Conservation (phyloP, 2,329 filamentous ascomycete species). For the Teratosphaeria gauchensis region DNA sequence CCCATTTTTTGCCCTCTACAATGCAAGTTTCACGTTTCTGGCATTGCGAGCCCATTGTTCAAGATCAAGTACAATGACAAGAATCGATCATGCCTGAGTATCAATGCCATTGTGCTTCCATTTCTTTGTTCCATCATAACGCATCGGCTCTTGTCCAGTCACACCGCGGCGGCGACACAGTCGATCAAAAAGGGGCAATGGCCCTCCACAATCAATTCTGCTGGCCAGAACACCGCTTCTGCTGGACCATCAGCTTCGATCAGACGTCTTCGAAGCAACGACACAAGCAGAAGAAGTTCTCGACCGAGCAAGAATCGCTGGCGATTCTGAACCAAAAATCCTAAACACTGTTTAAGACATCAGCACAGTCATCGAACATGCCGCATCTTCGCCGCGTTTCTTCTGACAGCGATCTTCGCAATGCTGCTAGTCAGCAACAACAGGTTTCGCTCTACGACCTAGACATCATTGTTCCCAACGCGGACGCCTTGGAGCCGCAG, state of each 20-base stretch:
- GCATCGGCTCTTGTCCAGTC: not conserved
- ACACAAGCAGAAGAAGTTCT: not conserved
- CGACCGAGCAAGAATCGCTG: not conserved
- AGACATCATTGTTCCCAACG: not conserved
- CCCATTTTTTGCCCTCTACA: too few species aligned
- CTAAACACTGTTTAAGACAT: not conserved
- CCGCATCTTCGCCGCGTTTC: not conserved
- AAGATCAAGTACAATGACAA: too few species aligned
- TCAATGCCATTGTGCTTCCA: not conserved
- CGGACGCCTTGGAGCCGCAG: not conserved
- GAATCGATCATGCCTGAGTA: not conserved
- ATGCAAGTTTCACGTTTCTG: too few species aligned
- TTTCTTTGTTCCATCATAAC: not conserved
- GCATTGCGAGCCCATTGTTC: too few species aligned
- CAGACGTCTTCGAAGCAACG: not conserved
- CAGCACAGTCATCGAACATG: not conserved
- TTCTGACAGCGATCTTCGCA: not conserved
- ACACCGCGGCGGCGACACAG: not conserved
- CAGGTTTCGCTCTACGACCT: not conserved
- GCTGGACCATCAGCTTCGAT: not conserved
- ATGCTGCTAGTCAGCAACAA: not conserved
- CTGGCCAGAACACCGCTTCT: not conserved
- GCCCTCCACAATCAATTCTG: not conserved
- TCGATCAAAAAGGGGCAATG: not conserved
- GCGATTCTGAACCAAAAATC: not conserved